Evolutionary conservation across 1,284 basidiomycete genomes (phyloP).

Genomic region (Trichosporon sp.): DNA sequence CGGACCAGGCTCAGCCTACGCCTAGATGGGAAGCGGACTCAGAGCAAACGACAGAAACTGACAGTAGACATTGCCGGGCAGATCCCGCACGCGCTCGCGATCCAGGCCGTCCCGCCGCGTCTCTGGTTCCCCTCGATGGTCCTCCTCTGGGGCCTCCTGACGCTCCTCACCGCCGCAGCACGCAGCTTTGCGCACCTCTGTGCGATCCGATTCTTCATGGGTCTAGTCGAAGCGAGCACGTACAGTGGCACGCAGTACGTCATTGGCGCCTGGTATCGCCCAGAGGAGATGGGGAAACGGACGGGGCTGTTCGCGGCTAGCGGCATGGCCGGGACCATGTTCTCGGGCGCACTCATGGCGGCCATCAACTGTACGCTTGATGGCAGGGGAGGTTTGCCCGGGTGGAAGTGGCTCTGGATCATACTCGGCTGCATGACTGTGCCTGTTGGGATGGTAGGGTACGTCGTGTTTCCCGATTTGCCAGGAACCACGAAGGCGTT

Average conservation of each 20-base stretch:
- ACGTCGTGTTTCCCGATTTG: conserved; percentile 27
- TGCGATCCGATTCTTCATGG: conserved; percentile 73
- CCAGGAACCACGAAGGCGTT: conserved; percentile 24
- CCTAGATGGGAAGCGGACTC: no score
- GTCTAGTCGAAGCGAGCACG: conserved; percentile 70
- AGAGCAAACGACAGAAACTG: no score
- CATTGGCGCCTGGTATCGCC: conserved; percentile 59
- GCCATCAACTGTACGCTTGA: conserved; percentile 40
- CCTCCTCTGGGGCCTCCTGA: conserved; percentile 28
- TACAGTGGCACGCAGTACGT: conserved; percentile 71
- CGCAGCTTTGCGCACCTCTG: conserved; percentile 64
- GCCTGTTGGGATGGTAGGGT: conserved; percentile 29
- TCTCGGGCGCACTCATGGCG: conserved; percentile 23
- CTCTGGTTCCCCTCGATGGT: conserved; percentile 15
- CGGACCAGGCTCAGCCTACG: no score
- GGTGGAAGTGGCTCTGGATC: conserved; percentile 37
- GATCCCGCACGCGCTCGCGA: conserved; percentile 8
- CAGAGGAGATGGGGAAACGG: conserved; percentile 26
- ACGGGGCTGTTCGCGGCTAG: conserved; percentile 25
- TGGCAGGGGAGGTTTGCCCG: conserved; percentile 37
- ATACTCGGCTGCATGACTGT: conserved; percentile 30
- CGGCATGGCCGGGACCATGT: conserved; percentile 28
- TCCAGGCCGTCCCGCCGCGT: conserved; percentile 1
- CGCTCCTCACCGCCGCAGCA: conserved; percentile 30
- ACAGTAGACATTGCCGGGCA: conserved; percentile 19